Evolutionary conservation across 2,329 filamentous ascomycete species (phyloP), one percentile per base, ranked within the genome.

Genomic region (Fusarium armeniacum): DNA sequence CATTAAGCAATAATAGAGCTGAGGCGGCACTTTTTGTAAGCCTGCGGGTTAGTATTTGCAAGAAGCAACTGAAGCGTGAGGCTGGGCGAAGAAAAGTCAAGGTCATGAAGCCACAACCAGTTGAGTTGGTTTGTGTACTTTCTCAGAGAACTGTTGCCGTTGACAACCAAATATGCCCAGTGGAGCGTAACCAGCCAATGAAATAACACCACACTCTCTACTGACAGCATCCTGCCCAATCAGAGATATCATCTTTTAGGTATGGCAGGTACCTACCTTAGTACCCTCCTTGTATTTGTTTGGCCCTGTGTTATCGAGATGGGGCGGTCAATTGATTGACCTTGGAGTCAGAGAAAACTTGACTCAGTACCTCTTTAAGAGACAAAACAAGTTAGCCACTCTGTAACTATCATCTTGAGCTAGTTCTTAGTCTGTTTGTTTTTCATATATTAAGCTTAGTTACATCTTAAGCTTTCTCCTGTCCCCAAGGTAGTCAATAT

Each of bases 51-150:
- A 75, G 73, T 75, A 74, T 63, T 62, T 71, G 67, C 55, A 62
- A 53, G 55, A 59, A 52, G 43, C 63, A 70, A 58, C 58, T 55
- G 57, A 36, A 45, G 56, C 52, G 58, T 60, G 69, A 71, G 53
- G 58, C 70, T 63, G 62, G 46, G 55, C 56, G 64, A 61, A 58
- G 64, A 62, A 63, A 59, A 54, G 55, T 53, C 53, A 54, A 62
- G 36, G 57, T 56, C 60, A 47, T 58, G 56, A 58, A 69, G 51
- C 61, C 44, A 52, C 71, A 62, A 63, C 68, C 51, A 64, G 55
- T 52, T 52, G 49, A 26, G 49, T 30, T 74, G 70, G 71, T 78
- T 79, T 79, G 78, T 79, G 77, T 79, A 79, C 76, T 77, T 79
- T 76, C 63, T 60, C 24, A 26, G 57, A 30, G 53, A 51, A 54